Percentiles rank a stretch among this genome's conserved stretches.
Conservation (phyloP, 164 flowering plant genomes). For the Aristolochia californica region DNA sequence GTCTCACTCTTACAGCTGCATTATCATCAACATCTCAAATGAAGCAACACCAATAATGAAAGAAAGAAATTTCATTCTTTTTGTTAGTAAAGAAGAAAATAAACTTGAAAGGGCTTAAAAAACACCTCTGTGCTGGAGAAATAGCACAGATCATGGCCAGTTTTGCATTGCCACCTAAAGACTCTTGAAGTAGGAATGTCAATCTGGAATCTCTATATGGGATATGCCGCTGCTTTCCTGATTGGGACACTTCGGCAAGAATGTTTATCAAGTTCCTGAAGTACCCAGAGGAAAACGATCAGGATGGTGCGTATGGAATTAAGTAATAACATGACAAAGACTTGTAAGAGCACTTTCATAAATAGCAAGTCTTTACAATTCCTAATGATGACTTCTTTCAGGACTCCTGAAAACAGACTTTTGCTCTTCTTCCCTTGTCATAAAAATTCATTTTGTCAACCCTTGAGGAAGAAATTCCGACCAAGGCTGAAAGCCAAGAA, state of each 20-base stretch:
- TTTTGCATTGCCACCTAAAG: slow-evolving; percentile 98
- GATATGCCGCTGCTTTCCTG: slow-evolving; percentile 94
- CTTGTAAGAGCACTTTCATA: background rate
- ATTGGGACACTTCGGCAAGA: slow-evolving; percentile 92
- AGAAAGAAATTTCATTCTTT: background rate
- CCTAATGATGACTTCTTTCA: no score
- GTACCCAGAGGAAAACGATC: background rate
- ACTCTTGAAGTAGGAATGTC: slow-evolving; percentile 94
- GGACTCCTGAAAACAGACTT: no score
- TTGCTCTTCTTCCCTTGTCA: no score
- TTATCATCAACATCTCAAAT: slow-evolving; percentile 1
- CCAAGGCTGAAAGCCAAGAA: no score
- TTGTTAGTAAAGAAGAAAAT: background rate
- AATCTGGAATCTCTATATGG: slow-evolving; percentile 94
- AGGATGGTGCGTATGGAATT: background rate
- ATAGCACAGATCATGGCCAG: slow-evolving; percentile 94
- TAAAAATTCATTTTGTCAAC: no score
- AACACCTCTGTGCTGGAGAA: slow-evolving; percentile 80
- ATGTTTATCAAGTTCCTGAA: slow-evolving; percentile 96
- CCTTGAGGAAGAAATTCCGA: no score
- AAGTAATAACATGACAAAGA: background rate
- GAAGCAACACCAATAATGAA: slow-evolving; percentile 1
- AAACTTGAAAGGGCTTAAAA: background rate
- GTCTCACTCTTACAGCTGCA: slow-evolving; percentile 94
- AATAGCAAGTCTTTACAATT: background rate